Base-by-base conservation (phyloP, 2,329 filamentous ascomycete genomes). In the Penicillium sp. region DNA sequence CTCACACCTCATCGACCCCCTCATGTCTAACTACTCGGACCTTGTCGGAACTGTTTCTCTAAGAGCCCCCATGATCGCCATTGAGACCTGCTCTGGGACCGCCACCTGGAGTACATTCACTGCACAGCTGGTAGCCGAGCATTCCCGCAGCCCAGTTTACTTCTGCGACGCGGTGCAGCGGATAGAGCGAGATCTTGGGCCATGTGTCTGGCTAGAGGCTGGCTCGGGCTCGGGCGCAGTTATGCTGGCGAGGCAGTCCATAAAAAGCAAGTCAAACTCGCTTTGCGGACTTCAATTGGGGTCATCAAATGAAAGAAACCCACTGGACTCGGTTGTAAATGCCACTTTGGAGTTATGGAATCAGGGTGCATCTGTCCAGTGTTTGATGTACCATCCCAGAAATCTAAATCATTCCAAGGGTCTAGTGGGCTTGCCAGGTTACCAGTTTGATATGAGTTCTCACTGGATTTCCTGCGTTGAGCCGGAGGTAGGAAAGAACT, bases 141-240 rank as follows among this genome's bases (percentile, higher is more conserved):
- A 85, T 55, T 77, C 80, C 67, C 65, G 81, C 1, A 44, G 76
- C 0, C 79, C 83, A 0, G 83, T 85, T 0, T 83, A 73, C 65
- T 85, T 85, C 67, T 46, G 71, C n/a, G 70, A 82, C 7, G 83
- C 80, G 0, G 61, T 84, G 0, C 66, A 78, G 26, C 67, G 82
- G 0, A 63, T 85, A 0, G 64, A 71, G 0, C 58, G 75, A 7
- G 56, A 70, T 8, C 66, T 72, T 26, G 69, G 71, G 0, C 26
- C 54, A 0, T 70, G 64, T 15, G 63, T 78, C 13, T 83, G 69
- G 58, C 71, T 83, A 0, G 82, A 84, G 61, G 80, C 79, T 0
- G 82, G 82, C 0, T 78, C 76, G 5, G 73, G 68, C 56, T 76
- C 75, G 1, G 66, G 71, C 1, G 58, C 67, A 5, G 66, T 64